Evolutionary conservation across 805 yeast genomes (phyloP), one percentile per base, ranked within the genome.

Genomic region (Zygosaccharomyces bailii): DNA sequence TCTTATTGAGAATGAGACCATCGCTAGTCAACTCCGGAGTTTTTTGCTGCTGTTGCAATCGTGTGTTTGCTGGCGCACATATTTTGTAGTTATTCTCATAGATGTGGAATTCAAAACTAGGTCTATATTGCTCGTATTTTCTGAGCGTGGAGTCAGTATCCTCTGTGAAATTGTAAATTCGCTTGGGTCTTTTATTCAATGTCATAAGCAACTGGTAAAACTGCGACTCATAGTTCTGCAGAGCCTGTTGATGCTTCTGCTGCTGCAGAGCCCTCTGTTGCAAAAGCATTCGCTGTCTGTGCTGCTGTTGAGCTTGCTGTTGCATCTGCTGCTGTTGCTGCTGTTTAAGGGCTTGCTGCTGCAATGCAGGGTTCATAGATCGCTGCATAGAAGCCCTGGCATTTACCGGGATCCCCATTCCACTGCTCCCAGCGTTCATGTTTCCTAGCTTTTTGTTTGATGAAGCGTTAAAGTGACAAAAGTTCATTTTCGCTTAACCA

Each of bases 11-110:
- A 32, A 93, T 84, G 39, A 86, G 76, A 5, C 95, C 88, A 55
- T 90, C 97, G 29, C 58, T 60, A 4, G 61, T 51, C 13, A 56
- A 36, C 37, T 61, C 63, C 5, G 62, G 61, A 2, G 55, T 46
- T 58, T 74, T 76, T 31, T 57, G 65, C 56, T 57, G 60, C 45
- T 60, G 64, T 39, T 60, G 65, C 30, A 61, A 41, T 38, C 67
- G 52, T 17, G 65, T 56, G 42, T 63, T 63, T 8, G 66, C 66
- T 41, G 85, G 91, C 52, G 86, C 86, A 50, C 95, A 95, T 69
- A 91, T 90, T 49, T 95, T 77, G 63, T 82, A 91, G 66, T 90
- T 96, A 45, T 87, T 88, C 55, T 88, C 93, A 65, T 86, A 90
- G 18, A 91, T 88, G 58, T 91, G 97, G 56, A 91, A 82, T 52